Base-by-base conservation (phyloP, 805 yeast genomes). In the Candida broadrunensis region DNA sequence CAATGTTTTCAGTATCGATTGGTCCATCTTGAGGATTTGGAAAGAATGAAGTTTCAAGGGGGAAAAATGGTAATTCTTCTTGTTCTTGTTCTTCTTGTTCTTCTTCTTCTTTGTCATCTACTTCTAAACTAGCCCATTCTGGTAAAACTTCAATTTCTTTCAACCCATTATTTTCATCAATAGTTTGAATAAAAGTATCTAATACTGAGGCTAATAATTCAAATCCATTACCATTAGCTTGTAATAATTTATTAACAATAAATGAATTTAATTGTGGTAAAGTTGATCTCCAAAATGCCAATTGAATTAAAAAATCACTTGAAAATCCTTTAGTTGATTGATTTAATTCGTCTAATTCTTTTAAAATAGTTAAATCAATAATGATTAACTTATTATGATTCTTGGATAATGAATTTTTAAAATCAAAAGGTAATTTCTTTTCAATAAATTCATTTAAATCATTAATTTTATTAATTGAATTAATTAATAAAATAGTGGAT, bases 191-290 rank as follows among this genome's bases (percentile, higher is more conserved):
- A 38, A 81, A 74, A 43, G 79, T 78, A 43, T 83, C 80, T 56
- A 84, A 70, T 35, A 82, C 88, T 25, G 84, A 80, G 25, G 85
- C 86, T 48, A 88, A 73, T 44, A 84, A 68, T 66, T 89, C 96
- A 45, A 88, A 85, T 47, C 83, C 88, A 38, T 84, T 76, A 37
- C 95, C 93, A 46, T 85, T 84, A 13, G 93, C 82, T 58, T 83
- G 87, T 63, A 84, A 79, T 51, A 88, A 78, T 59, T 83, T 83
- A 62, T 87, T 81, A 44, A 86, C 88, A 48, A 85, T 73, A 26
- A 81, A 81, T 36, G 81, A 83, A 25, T 75, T 75, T 34, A 80
- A 70, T 30, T 73, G 74, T 13, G 88, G 86, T 47, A 74, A 78
- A 6, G 85, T 77, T 33, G 75, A 67, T 44, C 75, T 75, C 95